A percentile compares a stretch with the other conserved stretches of the same genome.
Evolutionary conservation across 768 basidiomycete genomes (phyloP).

Genomic region (Rhizopogon vesiculosus): DNA sequence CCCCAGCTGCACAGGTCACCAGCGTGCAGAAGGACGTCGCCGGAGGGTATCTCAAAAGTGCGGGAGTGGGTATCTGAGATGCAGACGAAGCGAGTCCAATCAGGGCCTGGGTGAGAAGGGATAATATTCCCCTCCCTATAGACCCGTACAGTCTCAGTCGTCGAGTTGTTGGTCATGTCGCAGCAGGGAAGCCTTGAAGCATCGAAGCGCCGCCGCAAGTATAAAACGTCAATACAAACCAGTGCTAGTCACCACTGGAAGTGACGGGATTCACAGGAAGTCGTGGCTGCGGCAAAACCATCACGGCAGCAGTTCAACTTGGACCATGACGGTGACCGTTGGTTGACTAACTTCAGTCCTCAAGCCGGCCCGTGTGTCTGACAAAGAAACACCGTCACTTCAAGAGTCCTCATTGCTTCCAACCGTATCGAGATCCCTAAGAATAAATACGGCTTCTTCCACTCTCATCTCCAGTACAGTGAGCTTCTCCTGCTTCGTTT

Average conservation of each 20-base stretch:
- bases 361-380: too few species aligned
- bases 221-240: too few species aligned
- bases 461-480: constrained; percentile 79
- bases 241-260: too few species aligned
- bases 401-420: constrained; percentile 42
- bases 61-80: constrained; percentile 31
- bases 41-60: constrained; percentile 44
- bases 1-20: constrained; percentile 62
- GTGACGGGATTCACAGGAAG: too few species aligned
- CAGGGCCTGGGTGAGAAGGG: constrained; percentile 26
- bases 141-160: neutral
- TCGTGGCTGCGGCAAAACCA: too few species aligned
- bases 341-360: too few species aligned
- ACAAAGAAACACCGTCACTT: neutral
- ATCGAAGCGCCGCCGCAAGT: neutral
- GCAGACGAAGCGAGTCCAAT: constrained; percentile 32
- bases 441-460: constrained; percentile 85
- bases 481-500: constrained; percentile 68
- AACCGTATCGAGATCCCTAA: constrained; percentile 68
- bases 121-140: constrained; percentile 3
- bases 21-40: constrained; percentile 62
- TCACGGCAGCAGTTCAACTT: too few species aligned
- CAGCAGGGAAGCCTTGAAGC: too few species aligned
- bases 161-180: neutral
- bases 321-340: too few species aligned